Evolutionary conservation across 2,329 filamentous ascomycete species (phyloP), one percentile per base, ranked within the genome.

Genomic region (Xylaria arbuscula): DNA sequence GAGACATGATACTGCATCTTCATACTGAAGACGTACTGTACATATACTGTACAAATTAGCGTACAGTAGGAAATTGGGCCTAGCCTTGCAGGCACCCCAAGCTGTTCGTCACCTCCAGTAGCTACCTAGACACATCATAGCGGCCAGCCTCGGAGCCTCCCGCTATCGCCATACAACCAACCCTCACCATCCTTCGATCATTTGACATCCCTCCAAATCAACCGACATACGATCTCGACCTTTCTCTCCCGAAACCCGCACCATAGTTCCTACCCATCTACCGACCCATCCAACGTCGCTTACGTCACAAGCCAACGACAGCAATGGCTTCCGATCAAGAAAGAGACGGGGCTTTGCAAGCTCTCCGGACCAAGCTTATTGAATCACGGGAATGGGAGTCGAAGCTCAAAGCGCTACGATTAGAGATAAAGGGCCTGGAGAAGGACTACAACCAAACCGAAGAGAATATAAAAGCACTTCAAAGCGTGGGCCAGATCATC

Each of bases 401-500:
- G 61, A 99, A 98, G 87, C 89, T 99, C 70, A 99, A 98, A 86
- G 89, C 91, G 62, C 85, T 99, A 76, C 93, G 96, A 71, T 85
- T 97, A 83, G 96, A 98, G 75, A 98, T 99, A 82, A 99, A 98
- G 85, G 93, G 92, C 68, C 83, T 98, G 64, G 93, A 97, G 80
- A 94, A 92, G 79, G 94, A 98, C 77, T 99, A 94, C 78, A 95
- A 99, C 81, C 90, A 95, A 74, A 98, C 96, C 62, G 96, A 99
- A 81, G 97, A 99, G 74, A 98, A 98, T 84, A 98, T 99, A 87
- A 99, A 99, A 86, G 96, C 96, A 74, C 85, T 99, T 78, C 96
- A 99, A 85, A 98, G 96, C 81, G 96, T 99, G 64, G 96, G 96
- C 59, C 96, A 99, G 85, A 99, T 99, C 82, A 98, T 99, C 81